These are phyloP conservation scores for Saccharum spontaneum DNA, from an alignment of 176 grass and related monocot species.

Conservation along the genomic window DNA sequence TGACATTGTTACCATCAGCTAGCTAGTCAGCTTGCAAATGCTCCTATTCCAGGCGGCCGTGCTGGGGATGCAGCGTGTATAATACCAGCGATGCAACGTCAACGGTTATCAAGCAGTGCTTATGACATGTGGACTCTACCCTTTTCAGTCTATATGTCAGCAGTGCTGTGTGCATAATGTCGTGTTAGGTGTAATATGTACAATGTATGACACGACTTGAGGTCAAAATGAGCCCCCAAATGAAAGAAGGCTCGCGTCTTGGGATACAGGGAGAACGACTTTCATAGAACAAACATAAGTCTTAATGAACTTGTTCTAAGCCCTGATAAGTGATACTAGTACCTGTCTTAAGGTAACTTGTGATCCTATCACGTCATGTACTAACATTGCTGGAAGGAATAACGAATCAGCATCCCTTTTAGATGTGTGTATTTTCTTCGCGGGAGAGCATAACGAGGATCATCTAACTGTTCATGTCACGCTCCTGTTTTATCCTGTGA, in stretches of 20 bases:
- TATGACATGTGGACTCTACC: background rate
- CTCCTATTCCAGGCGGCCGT: background rate
- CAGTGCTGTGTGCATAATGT: slow-evolving; percentile 18
- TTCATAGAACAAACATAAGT: background rate
- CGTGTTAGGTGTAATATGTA: slow-evolving; percentile 15
- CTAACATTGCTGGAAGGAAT: background rate
- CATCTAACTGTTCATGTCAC: background rate
- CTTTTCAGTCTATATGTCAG: background rate
- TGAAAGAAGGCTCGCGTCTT: background rate
- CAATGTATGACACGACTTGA: background rate
- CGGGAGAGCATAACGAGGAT: background rate
- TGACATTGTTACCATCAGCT: background rate
- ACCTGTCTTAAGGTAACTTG: background rate
- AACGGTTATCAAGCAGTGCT: background rate
- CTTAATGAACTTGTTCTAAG: background rate
- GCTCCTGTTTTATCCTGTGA: background rate
- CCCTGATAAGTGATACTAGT: background rate
- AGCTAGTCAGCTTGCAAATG: slow-evolving; percentile 2
- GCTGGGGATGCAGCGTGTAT: slow-evolving; percentile 7
- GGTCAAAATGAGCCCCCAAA: slow-evolving; percentile 5
- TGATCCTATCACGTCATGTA: background rate
- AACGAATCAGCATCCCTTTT: background rate
- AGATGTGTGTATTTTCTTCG: background rate
- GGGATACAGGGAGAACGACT: background rate
- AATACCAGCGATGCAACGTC: background rate